Percentiles rank a stretch among this genome's conserved stretches.
Conservation (phyloP, 208 protist species). For the Trypanosoma congolense region DNA sequence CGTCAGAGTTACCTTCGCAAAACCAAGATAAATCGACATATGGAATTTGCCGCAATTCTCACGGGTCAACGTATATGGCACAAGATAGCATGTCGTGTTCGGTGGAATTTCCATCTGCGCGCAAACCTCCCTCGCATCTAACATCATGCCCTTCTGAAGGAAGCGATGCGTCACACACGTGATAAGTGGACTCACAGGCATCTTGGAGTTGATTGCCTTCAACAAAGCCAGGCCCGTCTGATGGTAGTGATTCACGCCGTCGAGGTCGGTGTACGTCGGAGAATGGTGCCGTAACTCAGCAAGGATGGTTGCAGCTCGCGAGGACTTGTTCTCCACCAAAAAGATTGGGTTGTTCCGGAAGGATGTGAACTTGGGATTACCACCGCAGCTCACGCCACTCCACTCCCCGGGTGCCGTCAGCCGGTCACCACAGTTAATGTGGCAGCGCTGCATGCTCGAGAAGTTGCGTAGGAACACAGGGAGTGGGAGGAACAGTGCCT, state of each 20-base stretch:
- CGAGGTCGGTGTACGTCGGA: constrained; percentile 54
- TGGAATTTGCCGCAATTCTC: constrained; percentile 60
- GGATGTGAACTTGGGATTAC: constrained; percentile 73
- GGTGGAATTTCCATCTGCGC: constrained; percentile 64
- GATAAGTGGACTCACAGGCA: constrained; percentile 62
- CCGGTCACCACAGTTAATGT: constrained; percentile 85
- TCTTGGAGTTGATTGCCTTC: constrained; percentile 42
- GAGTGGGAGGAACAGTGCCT: constrained; percentile 57
- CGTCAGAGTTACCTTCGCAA: constrained; percentile 64
- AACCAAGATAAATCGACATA: constrained; percentile 77
- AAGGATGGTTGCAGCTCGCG: constrained; percentile 56
- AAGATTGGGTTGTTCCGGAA: constrained; percentile 89
- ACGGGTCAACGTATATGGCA: constrained; percentile 73
- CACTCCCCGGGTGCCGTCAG: constrained; percentile 56
- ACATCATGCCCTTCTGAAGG: constrained; percentile 83
- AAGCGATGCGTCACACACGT: constrained; percentile 77
- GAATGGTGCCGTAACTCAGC: constrained; percentile 69
- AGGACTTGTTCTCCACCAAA: constrained; percentile 78
- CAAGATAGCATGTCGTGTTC: constrained; percentile 58
- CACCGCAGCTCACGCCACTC: constrained; percentile 54
- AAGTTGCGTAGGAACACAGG: constrained; percentile 76
- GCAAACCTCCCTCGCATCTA: constrained; percentile 84
- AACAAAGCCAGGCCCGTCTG: constrained; percentile 73
- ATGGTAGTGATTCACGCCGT: constrained; percentile 77
- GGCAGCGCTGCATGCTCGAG: constrained; percentile 75